Base-by-base conservation (phyloP, 208 protist genomes). In the Leishmania tarentolae region DNA sequence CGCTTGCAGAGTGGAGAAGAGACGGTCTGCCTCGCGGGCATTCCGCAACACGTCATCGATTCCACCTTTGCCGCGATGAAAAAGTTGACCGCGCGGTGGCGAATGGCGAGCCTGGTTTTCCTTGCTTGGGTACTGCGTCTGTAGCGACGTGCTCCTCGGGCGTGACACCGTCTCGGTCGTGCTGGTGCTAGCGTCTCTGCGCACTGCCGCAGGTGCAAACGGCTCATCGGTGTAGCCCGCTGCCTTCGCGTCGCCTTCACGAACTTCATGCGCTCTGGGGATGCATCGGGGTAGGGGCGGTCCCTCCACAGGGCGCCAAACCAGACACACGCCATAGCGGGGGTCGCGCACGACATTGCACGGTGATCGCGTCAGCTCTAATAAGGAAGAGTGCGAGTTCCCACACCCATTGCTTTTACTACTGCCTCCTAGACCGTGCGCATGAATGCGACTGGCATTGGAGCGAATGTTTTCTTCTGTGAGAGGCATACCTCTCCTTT, bases 41-140 rank as follows among this genome's bases (percentile, higher is more conserved):
- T 68, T 69, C 42, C 85, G 85, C 56, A 93, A 76, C 42, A 92
- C 78, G 46, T 75, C 83, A 83, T 94, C 88, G 40, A 94, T 87
- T 59, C 89, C 89, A 56, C 87, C 73, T 50, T 75, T 74, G 40
- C 91, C 87, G 28, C 89, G 87, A 24, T 76, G 89, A 11, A 93
- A 80, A 44, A 92, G 70, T 50, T 86, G 81, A 13, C 83, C 84
- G 3, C 63, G 80, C 19, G 80, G 80, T 4, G 76, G 85, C 6
- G 61, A 78, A 8, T 7, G 17, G 2, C 77, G 31, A 17, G 2
- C n/a, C 5, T 17, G 31, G n/a, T 9, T n/a, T 44, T 42, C 5
- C 24, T 73, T 31, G 8, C 40, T 7, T 53, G 69, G 42, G 9
- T 40, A 3, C 6, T 73, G 69, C 19, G 44, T 28, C 69, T 50